phyloP scores from a whole-genome alignment of 2,329 filamentous ascomycete species.

The Lecanoromycetidae sp. region DNA sequence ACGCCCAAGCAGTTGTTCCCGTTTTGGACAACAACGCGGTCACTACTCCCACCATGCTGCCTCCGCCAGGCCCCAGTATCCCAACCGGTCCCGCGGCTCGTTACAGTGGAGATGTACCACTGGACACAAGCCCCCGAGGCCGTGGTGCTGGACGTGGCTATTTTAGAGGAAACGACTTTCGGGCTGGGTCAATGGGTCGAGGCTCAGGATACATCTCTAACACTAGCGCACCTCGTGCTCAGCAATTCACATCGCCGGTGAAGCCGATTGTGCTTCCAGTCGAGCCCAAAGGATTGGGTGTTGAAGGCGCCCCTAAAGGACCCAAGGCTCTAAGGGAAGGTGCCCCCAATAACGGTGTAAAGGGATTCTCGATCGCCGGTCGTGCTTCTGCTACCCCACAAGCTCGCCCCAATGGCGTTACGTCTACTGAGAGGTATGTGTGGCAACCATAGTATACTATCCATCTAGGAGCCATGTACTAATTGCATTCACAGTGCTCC shows the following conservation, averaged over 20 bases:
- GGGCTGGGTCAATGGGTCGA: constrained; percentile 36
- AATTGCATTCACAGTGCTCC: neutral
- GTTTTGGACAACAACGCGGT: neutral
- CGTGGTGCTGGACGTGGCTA: constrained; percentile 25
- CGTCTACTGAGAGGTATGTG: constrained; percentile 24
- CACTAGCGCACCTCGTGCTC: constrained; percentile 15
- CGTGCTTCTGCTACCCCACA: constrained; percentile 19
- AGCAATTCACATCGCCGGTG: constrained; percentile 21
- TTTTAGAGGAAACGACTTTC: constrained; percentile 33
- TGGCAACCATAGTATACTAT: neutral
- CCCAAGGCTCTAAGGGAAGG: constrained; percentile 92
- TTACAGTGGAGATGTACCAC: constrained; percentile 16
- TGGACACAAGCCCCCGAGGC: constrained; percentile 19
- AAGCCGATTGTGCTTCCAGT: constrained; percentile 24
- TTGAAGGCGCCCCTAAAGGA: constrained; percentile 68
- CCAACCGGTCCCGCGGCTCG: constrained; percentile 25
- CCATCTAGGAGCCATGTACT: neutral
- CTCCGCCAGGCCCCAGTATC: constrained; percentile 24
- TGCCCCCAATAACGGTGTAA: constrained; percentile 66
- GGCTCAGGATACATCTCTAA: constrained; percentile 24
- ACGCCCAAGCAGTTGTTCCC: neutral
- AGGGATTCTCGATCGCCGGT: constrained; percentile 35
- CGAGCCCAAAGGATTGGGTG: constrained; percentile 43
- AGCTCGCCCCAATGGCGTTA: constrained; percentile 19
- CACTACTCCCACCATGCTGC: constrained; percentile 18